phyloP scores from a whole-genome alignment of 441 rosid species.

The Isatis lusitanica region DNA sequence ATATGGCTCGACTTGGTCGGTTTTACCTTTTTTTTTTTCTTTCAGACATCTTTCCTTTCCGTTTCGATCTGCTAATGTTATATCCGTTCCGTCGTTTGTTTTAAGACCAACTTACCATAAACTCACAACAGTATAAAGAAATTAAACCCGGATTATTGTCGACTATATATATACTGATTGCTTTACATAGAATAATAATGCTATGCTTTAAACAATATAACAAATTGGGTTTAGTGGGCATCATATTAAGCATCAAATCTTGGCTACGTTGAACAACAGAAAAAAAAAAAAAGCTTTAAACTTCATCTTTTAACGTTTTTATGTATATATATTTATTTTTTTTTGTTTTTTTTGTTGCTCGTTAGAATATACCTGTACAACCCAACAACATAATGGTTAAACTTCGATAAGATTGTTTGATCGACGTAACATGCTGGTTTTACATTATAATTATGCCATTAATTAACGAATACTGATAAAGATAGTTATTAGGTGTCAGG shows the following conservation, averaged over 20 bases:
- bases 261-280: neutral
- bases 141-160: neutral
- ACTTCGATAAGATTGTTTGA: neutral
- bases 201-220: neutral
- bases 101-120: neutral
- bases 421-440: neutral
- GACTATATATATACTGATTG: conserved; percentile 8
- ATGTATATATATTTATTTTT: no score
- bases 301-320: no score
- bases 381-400: neutral
- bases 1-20: neutral
- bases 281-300: no score
- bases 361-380: neutral
- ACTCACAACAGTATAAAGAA: neutral
- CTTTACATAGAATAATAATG: neutral
- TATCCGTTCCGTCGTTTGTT: conserved; percentile 3
- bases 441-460: neutral
- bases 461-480: neutral
- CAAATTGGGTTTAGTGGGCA: conserved; percentile 9
- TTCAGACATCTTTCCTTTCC: neutral
- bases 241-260: neutral
- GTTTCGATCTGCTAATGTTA: neutral
- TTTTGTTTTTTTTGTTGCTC: no score
- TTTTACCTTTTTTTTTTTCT: neutral
- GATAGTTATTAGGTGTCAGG: neutral